These are phyloP conservation scores for Aspergillus ellipticus DNA, from an alignment of 495 filamentous ascomycete genomes.

Conservation along the genomic window DNA sequence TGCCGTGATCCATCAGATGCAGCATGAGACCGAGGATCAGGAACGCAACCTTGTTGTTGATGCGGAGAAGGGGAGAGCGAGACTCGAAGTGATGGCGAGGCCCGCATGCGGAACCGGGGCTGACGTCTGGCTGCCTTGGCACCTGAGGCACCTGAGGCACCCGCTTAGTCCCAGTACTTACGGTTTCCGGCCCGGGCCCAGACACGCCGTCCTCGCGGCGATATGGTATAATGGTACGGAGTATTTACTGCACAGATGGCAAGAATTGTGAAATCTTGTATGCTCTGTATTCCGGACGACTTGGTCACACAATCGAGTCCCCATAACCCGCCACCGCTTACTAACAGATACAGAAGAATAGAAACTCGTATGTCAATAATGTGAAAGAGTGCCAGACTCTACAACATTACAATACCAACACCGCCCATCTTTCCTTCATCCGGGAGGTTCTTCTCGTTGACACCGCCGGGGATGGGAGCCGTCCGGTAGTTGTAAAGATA, in stretches of 20 bases:
- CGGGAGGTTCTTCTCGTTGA: slow-evolving; percentile 69
- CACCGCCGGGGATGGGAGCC: slow-evolving; percentile 72
- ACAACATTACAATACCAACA: slow-evolving; percentile 85
- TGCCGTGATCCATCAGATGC: background rate
- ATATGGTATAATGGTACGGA: too few species aligned
- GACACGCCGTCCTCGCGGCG: background rate
- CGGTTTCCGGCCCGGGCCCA: background rate
- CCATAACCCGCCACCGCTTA: background rate
- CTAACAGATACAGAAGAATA: background rate
- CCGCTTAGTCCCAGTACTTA: background rate
- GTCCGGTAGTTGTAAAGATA: slow-evolving; percentile 97
- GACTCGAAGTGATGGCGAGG: slow-evolving; percentile 8
- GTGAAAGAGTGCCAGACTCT: slow-evolving; percentile 9
- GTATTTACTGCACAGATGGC: too few species aligned
- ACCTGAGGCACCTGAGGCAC: slow-evolving; percentile 16
- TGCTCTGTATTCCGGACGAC: too few species aligned
- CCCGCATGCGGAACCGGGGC: slow-evolving; percentile 11
- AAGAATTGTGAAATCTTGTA: too few species aligned
- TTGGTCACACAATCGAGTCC: background rate
- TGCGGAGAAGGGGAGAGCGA: background rate
- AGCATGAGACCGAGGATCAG: background rate
- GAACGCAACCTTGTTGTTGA: background rate
- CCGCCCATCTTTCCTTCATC: slow-evolving; percentile 77
- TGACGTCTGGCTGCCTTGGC: slow-evolving; percentile 6
- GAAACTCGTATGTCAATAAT: background rate